Base-by-base conservation (phyloP, 2,329 filamentous ascomycete species). In the Botrytis paeoniae region DNA sequence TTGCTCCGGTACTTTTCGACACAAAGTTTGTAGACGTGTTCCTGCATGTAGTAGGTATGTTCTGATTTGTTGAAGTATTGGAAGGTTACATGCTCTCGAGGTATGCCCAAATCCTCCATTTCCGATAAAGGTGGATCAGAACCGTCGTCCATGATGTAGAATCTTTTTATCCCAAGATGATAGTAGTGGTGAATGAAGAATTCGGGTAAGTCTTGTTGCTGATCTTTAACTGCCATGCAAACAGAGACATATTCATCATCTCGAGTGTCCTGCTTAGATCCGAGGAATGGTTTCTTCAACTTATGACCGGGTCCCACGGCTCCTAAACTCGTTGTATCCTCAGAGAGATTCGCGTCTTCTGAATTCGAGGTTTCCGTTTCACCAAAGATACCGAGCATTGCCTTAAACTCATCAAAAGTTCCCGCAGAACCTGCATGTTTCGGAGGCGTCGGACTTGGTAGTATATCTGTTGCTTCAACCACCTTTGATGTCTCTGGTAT, bases 61-160 rank as follows among this genome's bases (percentile, higher is more conserved):
- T 60, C 68, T 61, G n/a, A 35, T n/a, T 64, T 64, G 18, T 74
- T 69, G 48, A 75, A 75, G 63, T 77, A 77, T 35, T 75, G 69
- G 65, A 78, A 78, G 4, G 75, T 76, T 12, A 79, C 71, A 29
- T 74, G 64, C 35, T 74, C 70, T 18, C 68, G 69, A 1, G 78
- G 78, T 25, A 79, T 73, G 16, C 75, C 75, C 43, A 71, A 70
- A 37, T 78, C 74, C 16, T 75, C 18, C 45, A 75, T 68, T 9
- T 71, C 69, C 4, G 75, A 75, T 16, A 80, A 64, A 29, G 76
- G 76, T 1, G 78, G 78, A 3, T 73, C 60, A 51, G 78, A 79
- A 32, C 75, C 75, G 66, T 80, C 79, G 54, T 80, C 78, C 75
- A 80, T 79, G 71, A 80, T 75, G 69, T 80, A 80, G 71, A 80